A percentile compares a stretch with the other conserved stretches of the same genome.
phyloP scores from a whole-genome alignment of 2,329 filamentous ascomycete species.

The Diaporthe velutina region DNA sequence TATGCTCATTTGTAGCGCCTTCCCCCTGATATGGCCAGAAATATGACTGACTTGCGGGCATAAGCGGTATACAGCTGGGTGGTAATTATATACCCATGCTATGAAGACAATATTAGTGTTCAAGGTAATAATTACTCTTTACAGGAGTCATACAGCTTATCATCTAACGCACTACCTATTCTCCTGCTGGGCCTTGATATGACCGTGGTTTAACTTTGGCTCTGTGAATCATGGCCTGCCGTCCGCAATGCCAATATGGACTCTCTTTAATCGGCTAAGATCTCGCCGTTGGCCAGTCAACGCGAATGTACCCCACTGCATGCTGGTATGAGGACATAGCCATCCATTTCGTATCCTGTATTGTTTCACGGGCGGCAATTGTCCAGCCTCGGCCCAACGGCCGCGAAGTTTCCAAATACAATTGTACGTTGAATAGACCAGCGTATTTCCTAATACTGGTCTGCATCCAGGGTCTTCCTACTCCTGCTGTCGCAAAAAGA shows the following conservation, averaged over 20 bases:
- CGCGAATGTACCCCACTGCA: not conserved
- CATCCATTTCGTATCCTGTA: not conserved
- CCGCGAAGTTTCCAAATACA: not conserved
- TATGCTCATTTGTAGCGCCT: not conserved
- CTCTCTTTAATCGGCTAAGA: not conserved
- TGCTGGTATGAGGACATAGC: not conserved
- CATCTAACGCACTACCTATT: not conserved
- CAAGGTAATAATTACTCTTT: too few species aligned
- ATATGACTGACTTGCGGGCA: not conserved
- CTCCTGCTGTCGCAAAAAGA: not conserved
- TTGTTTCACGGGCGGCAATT: not conserved
- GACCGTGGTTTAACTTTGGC: not conserved
- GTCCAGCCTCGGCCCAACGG: not conserved
- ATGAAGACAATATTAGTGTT: not conserved
- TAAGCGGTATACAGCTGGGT: not conserved
- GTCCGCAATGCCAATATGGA: too few species aligned
- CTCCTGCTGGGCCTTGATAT: not conserved
- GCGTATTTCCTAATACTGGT: not conserved
- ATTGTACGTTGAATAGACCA: not conserved
- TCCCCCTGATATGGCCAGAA: too few species aligned
- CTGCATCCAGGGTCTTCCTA: not conserved
- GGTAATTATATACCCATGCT: not conserved
- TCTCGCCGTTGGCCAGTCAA: not conserved
- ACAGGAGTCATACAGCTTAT: not conserved
- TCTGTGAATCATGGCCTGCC: too few species aligned